Evolutionary conservation across 495 filamentous ascomycete genomes (phyloP).

Genomic region (Immersiella caudata): DNA sequence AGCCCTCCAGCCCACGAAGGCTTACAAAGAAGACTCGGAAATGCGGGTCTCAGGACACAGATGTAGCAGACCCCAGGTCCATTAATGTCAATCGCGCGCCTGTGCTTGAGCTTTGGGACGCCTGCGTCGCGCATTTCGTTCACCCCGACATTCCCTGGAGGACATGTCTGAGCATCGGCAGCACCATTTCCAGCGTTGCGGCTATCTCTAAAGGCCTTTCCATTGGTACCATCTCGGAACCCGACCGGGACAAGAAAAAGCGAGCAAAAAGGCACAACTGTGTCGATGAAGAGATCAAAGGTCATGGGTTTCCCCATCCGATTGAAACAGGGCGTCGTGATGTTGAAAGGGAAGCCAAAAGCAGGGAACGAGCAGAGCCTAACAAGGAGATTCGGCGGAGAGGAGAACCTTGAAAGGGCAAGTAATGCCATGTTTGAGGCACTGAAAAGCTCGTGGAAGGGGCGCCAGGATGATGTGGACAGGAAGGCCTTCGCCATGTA

Average conservation of each 20-base stretch:
- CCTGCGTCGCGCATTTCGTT: background rate
- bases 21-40: too few species aligned
- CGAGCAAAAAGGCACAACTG: background rate
- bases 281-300: background rate
- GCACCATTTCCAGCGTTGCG: constrained; percentile 1
- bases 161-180: background rate
- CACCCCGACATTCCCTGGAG: background rate
- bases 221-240: background rate
- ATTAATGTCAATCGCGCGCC: background rate
- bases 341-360: constrained; percentile 1
- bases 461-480: background rate
- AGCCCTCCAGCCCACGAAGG: too few species aligned
- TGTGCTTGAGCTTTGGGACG: background rate
- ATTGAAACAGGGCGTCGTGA: background rate
- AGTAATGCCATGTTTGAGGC: background rate
- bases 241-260: background rate
- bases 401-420: background rate
- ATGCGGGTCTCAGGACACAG: background rate
- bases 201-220: background rate
- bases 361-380: background rate
- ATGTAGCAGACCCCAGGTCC: background rate
- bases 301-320: background rate
- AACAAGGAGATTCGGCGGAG: background rate
- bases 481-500: background rate
- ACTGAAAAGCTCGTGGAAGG: background rate